A percentile compares a stretch with the other conserved stretches of the same genome.
These are phyloP conservation scores for Aschersonia sp. DNA, from an alignment of 2,329 filamentous ascomycete species.

Conservation along the genomic window DNA sequence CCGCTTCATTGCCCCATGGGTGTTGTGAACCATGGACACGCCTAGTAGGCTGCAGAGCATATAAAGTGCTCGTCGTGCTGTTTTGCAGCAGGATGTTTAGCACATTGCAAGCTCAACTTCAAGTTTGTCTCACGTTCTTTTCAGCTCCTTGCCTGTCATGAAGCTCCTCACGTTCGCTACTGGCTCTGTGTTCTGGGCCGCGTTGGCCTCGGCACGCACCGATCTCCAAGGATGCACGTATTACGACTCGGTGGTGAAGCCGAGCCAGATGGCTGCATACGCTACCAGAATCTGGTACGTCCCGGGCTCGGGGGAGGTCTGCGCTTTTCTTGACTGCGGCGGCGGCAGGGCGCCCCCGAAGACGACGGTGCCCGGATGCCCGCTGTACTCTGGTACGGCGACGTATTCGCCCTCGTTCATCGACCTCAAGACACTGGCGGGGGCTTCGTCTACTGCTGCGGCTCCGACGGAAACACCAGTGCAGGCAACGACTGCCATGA, in stretches of 20 bases:
- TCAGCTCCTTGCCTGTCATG: slow-evolving; percentile 8
- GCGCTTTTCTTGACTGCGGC: slow-evolving; percentile 50
- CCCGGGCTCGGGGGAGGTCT: slow-evolving; percentile 49
- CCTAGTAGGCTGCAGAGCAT: too few species aligned
- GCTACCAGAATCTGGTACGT: slow-evolving; percentile 43
- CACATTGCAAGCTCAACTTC: too few species aligned
- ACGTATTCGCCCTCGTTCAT: slow-evolving; percentile 38
- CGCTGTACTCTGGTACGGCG: slow-evolving; percentile 37
- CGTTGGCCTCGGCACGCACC: slow-evolving; percentile 25
- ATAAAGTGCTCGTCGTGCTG: too few species aligned
- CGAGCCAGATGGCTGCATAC: slow-evolving; percentile 17
- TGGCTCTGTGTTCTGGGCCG: slow-evolving; percentile 14
- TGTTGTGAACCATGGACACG: too few species aligned
- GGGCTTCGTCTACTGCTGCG: not conserved
- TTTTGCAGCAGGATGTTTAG: too few species aligned
- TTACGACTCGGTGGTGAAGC: slow-evolving; percentile 17
- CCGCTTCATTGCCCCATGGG: too few species aligned
- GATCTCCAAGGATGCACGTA: slow-evolving; percentile 31
- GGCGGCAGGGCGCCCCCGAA: slow-evolving; percentile 52
- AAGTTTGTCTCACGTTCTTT: not conserved
- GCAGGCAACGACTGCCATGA: not conserved
- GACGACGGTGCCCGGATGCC: slow-evolving; percentile 47
- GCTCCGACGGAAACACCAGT: not conserved
- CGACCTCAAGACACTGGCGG: slow-evolving; percentile 13
- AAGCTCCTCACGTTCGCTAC: slow-evolving; percentile 10